Conservation (phyloP, 768 basidiomycete genomes). For the Russula vinacea region DNA sequence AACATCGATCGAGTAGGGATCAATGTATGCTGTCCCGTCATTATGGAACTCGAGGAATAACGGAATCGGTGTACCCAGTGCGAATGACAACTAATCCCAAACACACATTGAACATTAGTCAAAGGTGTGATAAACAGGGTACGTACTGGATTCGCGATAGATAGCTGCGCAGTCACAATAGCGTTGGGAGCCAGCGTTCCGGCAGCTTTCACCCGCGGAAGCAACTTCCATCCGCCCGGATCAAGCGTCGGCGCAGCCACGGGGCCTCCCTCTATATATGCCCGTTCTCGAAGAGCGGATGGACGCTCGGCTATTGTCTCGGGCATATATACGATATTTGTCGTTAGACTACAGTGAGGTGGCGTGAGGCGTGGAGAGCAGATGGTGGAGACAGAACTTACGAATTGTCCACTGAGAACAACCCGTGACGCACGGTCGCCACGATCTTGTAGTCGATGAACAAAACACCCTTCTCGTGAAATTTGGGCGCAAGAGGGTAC, state of each 20-base stretch:
- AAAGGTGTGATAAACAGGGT: neutral
- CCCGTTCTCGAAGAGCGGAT: constrained; percentile 23
- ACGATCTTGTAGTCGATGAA: constrained; percentile 29
- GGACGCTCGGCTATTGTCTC: constrained; percentile 26
- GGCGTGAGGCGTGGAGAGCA: neutral
- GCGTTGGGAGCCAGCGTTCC: constrained; percentile 1
- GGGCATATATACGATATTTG: constrained; percentile 28
- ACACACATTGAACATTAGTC: neutral
- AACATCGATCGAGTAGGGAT: constrained; percentile 11
- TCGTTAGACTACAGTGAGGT: constrained; percentile 15
- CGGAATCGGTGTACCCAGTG: constrained; percentile 25
- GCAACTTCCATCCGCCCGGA: constrained; percentile 30
- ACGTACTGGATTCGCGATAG: constrained; percentile 22
- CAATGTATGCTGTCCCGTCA: neutral
- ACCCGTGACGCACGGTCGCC: constrained; percentile 21
- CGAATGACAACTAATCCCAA: constrained; percentile 19
- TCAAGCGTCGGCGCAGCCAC: constrained; percentile 19
- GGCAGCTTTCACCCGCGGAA: constrained; percentile 15
- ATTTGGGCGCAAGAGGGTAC: constrained; percentile 51
- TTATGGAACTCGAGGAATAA: constrained; percentile 12
- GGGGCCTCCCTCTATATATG: constrained; percentile 17
- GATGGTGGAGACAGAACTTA: constrained; percentile 7
- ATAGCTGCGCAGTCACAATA: constrained; percentile 10
- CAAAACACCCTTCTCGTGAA: constrained; percentile 39
- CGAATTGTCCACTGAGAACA: constrained; percentile 25